Evolutionary conservation across 495 filamentous ascomycete genomes (phyloP).

Genomic region (Delitschia confertaspora): DNA sequence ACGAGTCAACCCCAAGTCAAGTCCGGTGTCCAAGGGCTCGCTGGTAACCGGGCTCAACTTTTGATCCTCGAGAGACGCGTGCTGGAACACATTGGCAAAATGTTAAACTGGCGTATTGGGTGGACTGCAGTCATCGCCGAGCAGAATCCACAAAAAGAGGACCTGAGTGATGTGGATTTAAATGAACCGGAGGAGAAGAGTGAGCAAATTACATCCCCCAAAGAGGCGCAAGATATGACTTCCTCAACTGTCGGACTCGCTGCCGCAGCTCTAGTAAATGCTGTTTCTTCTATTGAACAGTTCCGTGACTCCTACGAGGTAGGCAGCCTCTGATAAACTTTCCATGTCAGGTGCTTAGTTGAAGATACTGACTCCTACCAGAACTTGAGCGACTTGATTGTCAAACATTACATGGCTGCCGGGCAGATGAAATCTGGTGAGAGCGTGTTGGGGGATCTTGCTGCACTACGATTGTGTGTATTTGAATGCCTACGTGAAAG

Average conservation of each 20-base stretch:
- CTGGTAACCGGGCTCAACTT: conserved; percentile 70
- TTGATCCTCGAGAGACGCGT: conserved; percentile 69
- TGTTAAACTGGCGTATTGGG: conserved; percentile 66
- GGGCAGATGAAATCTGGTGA: conserved; percentile 67
- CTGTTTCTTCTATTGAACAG: conserved; percentile 25
- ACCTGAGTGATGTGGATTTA: conserved; percentile 51
- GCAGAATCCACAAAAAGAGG: conserved; percentile 41
- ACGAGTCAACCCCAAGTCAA: conserved; percentile 6
- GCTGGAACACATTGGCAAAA: conserved; percentile 63
- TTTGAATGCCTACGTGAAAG: neutral
- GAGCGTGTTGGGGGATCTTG: conserved; percentile 73
- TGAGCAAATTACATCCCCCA: conserved; percentile 32
- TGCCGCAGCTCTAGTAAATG: conserved; percentile 13
- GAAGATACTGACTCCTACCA: conserved; percentile 20
- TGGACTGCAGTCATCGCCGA: conserved; percentile 57
- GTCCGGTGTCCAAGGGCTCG: conserved; percentile 70
- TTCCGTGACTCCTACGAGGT: conserved; percentile 29
- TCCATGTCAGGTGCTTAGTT: too few species aligned
- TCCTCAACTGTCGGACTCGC: conserved; percentile 19
- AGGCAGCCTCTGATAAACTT: too few species aligned
- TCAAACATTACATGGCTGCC: conserved; percentile 59
- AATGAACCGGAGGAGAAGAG: conserved; percentile 24
- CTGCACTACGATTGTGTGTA: conserved; percentile 65
- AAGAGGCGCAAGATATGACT: neutral
- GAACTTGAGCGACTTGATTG: conserved; percentile 37